These are phyloP conservation scores for Scopulariopsis brevicaulis DNA, from an alignment of 2,329 filamentous ascomycete species.

Conservation along the genomic window DNA sequence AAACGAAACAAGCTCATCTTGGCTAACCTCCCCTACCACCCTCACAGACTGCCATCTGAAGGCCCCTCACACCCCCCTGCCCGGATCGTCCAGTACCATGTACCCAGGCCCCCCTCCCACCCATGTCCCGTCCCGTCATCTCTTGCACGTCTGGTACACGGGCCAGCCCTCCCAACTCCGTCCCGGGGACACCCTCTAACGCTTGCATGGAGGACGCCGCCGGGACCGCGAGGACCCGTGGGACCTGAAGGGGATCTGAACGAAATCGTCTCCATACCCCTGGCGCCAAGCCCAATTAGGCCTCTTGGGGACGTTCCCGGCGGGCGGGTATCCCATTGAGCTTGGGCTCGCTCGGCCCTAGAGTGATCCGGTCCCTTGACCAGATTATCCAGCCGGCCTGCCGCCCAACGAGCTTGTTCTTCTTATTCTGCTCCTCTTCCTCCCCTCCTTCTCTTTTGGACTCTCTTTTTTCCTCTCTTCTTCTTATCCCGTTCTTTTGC, in stretches of 20 bases:
- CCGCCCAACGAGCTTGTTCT: not conserved
- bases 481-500: slow-evolving; percentile 10
- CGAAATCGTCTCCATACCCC: not conserved
- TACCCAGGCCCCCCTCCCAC: not conserved
- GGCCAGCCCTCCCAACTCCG: not conserved
- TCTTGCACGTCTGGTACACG: not conserved
- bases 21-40: not conserved
- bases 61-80: slow-evolving; percentile 1
- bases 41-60: slow-evolving; percentile 2
- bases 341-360: not conserved
- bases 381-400: not conserved
- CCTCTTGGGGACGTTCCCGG: not conserved
- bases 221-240: slow-evolving; percentile 8
- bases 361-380: not conserved
- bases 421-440: slow-evolving; percentile 4
- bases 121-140: not conserved
- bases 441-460: slow-evolving; percentile 2
- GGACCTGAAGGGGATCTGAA: not conserved
- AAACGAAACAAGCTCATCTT: slow-evolving; percentile 3
- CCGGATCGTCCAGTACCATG: not conserved
- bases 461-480: slow-evolving; percentile 7
- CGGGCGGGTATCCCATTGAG: not conserved
- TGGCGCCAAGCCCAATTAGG: not conserved
- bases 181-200: slow-evolving; percentile 1
- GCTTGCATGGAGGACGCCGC: slow-evolving; percentile 9